Evolutionary conservation across 305 asterid genomes (phyloP), one percentile per base, ranked within the genome.

Genomic region (Fraxinus albicans): DNA sequence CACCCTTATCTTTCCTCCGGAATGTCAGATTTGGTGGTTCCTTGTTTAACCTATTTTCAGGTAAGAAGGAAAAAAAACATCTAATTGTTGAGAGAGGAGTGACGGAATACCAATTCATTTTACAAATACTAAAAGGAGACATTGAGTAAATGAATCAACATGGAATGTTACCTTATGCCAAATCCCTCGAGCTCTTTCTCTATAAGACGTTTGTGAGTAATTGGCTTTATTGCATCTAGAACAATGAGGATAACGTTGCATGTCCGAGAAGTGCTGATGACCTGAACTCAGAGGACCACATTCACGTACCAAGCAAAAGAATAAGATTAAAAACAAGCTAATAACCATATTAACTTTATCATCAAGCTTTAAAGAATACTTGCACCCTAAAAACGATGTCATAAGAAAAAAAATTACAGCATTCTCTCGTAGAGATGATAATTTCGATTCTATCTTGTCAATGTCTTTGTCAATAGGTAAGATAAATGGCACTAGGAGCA

Each of bases 141-240:
- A 55, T n/a, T 55, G 67, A n/a, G 27, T n/a, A 55, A 55, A 55
- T 19, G 67, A 67, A 67, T 23, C 12, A 13, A 34, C 76, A 13
- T 77, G 40, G 80, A 73, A 78, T 25, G 53, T 84, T 91, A 96
- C 99, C 99, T 94, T 77, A 96, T 96, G 58, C 99, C 99, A 87
- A 96, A 96, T 76, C 99, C 98, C 89, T 96, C 99, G 7, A 94
- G 98, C 90, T 96, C 99, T 84, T 96, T 94, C 92, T 96, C 98
- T 83, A 94, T 96, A 44, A 94, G 90, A 8, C 98, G 97, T 88
- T 96, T 96, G 85, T 96, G 99, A 86, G 98, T 94, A 77, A 94
- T 94, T 60, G 98, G 99, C 84, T 96, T 96, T 85, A 94, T 94
- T 23, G 99, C 99, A 88, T 96, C 99, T 78, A 96, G 91, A 78